Conservation (phyloP, 257 asterid species). For the Lavandula angustifolia region DNA sequence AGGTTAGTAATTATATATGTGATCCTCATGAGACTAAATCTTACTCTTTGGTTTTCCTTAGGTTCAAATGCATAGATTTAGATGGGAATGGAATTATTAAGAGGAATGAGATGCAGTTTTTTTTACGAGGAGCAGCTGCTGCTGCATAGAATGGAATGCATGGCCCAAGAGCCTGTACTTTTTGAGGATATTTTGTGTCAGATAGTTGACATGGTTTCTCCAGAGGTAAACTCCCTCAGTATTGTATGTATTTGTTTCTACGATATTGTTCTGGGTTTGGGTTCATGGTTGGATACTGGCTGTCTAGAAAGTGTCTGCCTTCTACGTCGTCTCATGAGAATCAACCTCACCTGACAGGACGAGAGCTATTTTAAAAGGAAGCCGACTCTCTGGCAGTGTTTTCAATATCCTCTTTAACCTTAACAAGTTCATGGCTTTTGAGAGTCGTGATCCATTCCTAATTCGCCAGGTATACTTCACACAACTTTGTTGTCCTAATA, state of each 20-base stretch:
- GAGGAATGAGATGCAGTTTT: conserved; percentile 90
- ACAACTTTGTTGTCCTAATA: conserved; percentile 13
- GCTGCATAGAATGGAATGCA: conserved; percentile 99
- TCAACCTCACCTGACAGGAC: conserved; percentile 51
- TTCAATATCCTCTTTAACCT: conserved; percentile 96
- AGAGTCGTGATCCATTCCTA: conserved; percentile 95
- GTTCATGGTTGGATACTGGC: conserved; percentile 1
- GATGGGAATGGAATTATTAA: conserved; percentile 95
- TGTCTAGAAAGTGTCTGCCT: conserved; percentile 13
- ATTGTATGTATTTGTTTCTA: conserved; percentile 23
- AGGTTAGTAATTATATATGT: conserved; percentile 8
- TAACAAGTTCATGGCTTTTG: conserved; percentile 98
- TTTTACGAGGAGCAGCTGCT: conserved; percentile 97
- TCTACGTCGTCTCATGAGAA: conserved; percentile 17
- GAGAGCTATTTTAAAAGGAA: conserved; percentile 89
- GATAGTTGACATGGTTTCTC: conserved; percentile 95
- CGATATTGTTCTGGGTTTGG: background rate
- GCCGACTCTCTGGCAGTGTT: conserved; percentile 87
- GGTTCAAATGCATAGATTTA: conserved; percentile 98
- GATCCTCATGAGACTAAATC: too few relatives aligned
- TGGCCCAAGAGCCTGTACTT: conserved; percentile 99
- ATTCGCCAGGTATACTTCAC: conserved; percentile 82
- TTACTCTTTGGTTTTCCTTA: conserved; percentile 35
- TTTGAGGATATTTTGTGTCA: conserved; percentile 98
- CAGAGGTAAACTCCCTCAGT: conserved; percentile 62